phyloP scores from a whole-genome alignment of 1,284 basidiomycete genomes.

The Pisolithus thermaeus region DNA sequence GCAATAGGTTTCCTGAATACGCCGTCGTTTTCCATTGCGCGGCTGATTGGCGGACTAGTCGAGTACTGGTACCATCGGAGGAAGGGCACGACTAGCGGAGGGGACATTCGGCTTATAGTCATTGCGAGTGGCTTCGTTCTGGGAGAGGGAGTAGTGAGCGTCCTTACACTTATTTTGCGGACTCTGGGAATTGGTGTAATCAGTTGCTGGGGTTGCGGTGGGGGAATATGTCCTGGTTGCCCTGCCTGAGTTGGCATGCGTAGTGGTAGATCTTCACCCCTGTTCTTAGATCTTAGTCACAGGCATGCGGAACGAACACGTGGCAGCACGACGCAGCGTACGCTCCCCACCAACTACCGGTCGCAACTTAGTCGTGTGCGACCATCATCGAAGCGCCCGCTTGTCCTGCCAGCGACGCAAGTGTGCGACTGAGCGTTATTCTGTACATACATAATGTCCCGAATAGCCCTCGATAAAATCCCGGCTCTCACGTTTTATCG shows the following conservation, averaged over 20 bases:
- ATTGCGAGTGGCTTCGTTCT: slow-evolving; percentile 94
- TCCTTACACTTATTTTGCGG: slow-evolving; percentile 72
- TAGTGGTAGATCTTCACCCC: too few species aligned
- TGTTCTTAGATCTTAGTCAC: not conserved
- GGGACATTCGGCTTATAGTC: slow-evolving; percentile 76
- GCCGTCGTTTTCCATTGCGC: slow-evolving; percentile 89
- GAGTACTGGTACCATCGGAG: slow-evolving; percentile 65
- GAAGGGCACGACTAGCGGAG: slow-evolving; percentile 39
- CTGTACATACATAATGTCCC: slow-evolving; percentile 45
- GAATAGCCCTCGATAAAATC: slow-evolving; percentile 63
- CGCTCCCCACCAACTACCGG: not conserved
- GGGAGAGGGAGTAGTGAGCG: slow-evolving; percentile 87
- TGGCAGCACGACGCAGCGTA: not conserved
- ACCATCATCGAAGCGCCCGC: not conserved
- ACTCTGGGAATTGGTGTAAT: slow-evolving; percentile 68
- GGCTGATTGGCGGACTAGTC: slow-evolving; percentile 82
- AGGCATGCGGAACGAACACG: not conserved
- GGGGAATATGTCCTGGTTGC: slow-evolving; percentile 68
- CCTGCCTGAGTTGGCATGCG: slow-evolving; percentile 31
- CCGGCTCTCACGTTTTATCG: slow-evolving; percentile 78
- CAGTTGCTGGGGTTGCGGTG: slow-evolving; percentile 82
- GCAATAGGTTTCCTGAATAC: slow-evolving; percentile 92
- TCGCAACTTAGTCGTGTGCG: not conserved
- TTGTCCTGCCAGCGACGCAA: not conserved
- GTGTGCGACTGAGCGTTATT: not conserved